phyloP scores from a whole-genome alignment of 768 basidiomycete genomes.

The Suillus placidus region DNA sequence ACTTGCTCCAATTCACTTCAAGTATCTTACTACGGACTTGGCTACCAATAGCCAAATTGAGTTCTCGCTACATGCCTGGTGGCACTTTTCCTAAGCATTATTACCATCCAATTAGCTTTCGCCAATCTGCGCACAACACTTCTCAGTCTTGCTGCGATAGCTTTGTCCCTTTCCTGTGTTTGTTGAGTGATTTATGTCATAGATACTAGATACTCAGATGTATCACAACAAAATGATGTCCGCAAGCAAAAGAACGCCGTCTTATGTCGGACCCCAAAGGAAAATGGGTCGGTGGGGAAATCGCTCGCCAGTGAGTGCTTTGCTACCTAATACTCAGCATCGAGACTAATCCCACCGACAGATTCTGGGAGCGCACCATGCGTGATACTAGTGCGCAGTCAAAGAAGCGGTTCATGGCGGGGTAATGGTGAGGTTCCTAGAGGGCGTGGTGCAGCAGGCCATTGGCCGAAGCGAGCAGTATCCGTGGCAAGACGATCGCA shows the following conservation, averaged over 20 bases:
- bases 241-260: conserved; percentile 9
- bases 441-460: conserved; percentile 45
- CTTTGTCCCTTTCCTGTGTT: background rate
- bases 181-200: conserved; percentile 11
- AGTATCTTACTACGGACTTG: background rate
- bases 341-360: background rate
- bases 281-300: conserved; percentile 10
- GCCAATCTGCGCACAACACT: background rate
- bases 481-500: conserved; percentile 45
- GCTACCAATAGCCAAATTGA: background rate
- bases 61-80: background rate
- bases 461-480: conserved; percentile 37
- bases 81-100: background rate
- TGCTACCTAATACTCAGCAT: background rate
- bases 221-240: conserved; percentile 1
- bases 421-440: conserved; percentile 38
- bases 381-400: conserved; percentile 10
- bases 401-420: conserved; percentile 41
- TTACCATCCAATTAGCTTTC: background rate
- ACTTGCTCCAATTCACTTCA: background rate
- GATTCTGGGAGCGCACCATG: conserved; percentile 10
- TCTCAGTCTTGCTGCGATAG: background rate
- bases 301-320: conserved; percentile 12
- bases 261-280: conserved; percentile 6
- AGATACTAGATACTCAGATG: conserved; percentile 36